Evolutionary conservation across 805 yeast species (phyloP).

Genomic region (Ogataea siamensis): DNA sequence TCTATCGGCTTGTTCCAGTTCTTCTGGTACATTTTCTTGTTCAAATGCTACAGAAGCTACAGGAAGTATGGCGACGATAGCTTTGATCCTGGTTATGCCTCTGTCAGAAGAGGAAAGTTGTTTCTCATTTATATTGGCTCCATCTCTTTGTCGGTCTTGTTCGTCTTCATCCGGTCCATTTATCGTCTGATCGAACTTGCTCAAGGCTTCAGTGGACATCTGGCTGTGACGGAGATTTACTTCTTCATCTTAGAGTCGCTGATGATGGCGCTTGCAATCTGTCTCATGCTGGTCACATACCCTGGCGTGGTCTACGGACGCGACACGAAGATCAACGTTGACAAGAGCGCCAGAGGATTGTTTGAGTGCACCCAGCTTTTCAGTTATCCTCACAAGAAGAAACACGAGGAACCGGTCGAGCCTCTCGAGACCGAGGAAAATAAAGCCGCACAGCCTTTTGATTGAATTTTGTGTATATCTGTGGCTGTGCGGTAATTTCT

Average conservation of each 20-base stretch:
- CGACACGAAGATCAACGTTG: conserved; percentile 14
- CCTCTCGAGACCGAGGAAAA: neutral
- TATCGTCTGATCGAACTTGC: conserved; percentile 68
- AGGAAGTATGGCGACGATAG: conserved; percentile 27
- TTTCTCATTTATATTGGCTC: conserved; percentile 45
- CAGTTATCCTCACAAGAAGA: conserved; percentile 1
- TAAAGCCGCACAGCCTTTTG: neutral
- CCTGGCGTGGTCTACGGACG: conserved; percentile 55
- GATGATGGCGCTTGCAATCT: conserved; percentile 50
- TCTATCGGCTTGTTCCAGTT: conserved; percentile 57
- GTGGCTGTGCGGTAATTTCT: too few species aligned
- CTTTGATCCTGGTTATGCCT: conserved; percentile 33
- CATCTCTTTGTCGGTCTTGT: conserved; percentile 42
- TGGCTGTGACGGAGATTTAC: conserved; percentile 57
- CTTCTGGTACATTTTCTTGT: conserved; percentile 45
- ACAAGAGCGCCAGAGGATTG: conserved; percentile 6
- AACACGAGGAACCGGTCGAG: neutral
- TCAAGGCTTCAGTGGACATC: conserved; percentile 65
- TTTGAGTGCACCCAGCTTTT: conserved; percentile 9
- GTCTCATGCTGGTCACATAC: conserved; percentile 49
- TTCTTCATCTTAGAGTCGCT: conserved; percentile 57
- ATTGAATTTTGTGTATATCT: neutral
- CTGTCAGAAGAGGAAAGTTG: conserved; percentile 31
- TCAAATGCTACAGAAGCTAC: conserved; percentile 32
- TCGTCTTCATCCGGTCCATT: conserved; percentile 60